Evolutionary conservation across 768 basidiomycete species (phyloP), one percentile per base, ranked within the genome.

Genomic region (Tulasnella sp.): DNA sequence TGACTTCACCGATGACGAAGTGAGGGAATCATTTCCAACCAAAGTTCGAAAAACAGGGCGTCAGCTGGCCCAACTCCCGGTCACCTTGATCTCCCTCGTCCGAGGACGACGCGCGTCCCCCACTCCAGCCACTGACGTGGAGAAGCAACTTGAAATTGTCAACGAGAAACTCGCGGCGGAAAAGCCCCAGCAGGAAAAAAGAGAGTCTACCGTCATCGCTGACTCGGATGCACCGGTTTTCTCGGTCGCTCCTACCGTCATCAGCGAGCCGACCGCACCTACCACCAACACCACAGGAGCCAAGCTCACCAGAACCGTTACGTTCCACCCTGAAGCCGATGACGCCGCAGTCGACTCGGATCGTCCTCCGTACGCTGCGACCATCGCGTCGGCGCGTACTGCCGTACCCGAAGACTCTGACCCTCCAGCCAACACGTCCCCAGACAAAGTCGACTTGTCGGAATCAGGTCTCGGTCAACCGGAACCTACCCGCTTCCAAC

Each of bases 1-100:
- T 0, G 92, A 93, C 76, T 85, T 92, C 3, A 88, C 90, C 76
- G 85, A 88, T 12, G 89, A 90, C 75, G 89, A 90, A 77, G 86
- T 92, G 6, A 86, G 86, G 71, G 88, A 89, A 71, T 84, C 84
- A 4, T 85, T 90, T 71, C 24, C 58, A 24, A 40, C 39, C 58
- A 78, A 78, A 21, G 77, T 52, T 52, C 36, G 48, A 44, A 78
- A 71, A 68, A 78, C 77, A 3, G 77, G 62, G 0, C 38, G 14
- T 40, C 24, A 58, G 40, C 40, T 78, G 10, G 77, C 77, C 77
- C 38, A 71, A 18, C 31, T 38, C 40, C 68, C 77, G 14, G 71
- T 40, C 6, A n/a, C n/a, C 40, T 16, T 78, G 12, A 27, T 16
- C 10, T 39, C 36, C 1, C 39, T 72, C 21, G 38, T 78, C 5